Evolutionary conservation across 441 rosid genomes (phyloP), one percentile per base, ranked within the genome.

Genomic region (Kokia cookei): DNA sequence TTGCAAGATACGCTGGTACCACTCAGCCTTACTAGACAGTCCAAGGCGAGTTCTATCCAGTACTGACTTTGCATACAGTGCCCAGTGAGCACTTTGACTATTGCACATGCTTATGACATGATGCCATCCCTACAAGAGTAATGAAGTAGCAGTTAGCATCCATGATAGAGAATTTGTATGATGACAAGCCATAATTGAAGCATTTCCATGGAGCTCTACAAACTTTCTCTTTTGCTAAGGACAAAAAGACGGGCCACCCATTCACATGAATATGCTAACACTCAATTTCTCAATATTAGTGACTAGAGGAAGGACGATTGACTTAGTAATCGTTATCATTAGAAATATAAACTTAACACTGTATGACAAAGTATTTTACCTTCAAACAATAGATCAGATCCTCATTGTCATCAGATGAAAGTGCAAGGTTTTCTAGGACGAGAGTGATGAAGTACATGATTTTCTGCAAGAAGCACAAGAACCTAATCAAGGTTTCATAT

Each of bases 21-120:
- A 90, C 78, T 92, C 99, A 61, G 96, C 97, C 85, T 91, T 96
- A 86, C 84, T 83, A 75, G 94, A 73, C 75, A 96, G 91, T 63
- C 91, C 89, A 69, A 93, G 93, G 71, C 98, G 94, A 64, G 96
- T 93, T 86, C 99, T 92, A 80, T 96, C 99, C 51, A 96, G 95
- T 76, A 91, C 91, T 60, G 99, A 92, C 83, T 96, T 96, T 32
- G 98, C 93, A 83, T 87, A 93, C 77, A 96, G 84, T 40, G 99
- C 97, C 97, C 99, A 96, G 45, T 86, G 78, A 79, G 78, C 83
- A 75, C 78, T 86, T 86, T 82, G 87, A 78, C 75, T 84, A 75
- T 79, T 90, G 82, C 61, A 89, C 94, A 90, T 89, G 74, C 70
- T 82, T 62, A 89, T 79, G 63, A 97, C 92, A 76, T 77, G 83